Percentiles rank a stretch among this genome's conserved stretches.
These are phyloP conservation scores for Funneliformis mosseae DNA, from an alignment of 192 early-diverging fungal genomes.

Conservation along the genomic window DNA sequence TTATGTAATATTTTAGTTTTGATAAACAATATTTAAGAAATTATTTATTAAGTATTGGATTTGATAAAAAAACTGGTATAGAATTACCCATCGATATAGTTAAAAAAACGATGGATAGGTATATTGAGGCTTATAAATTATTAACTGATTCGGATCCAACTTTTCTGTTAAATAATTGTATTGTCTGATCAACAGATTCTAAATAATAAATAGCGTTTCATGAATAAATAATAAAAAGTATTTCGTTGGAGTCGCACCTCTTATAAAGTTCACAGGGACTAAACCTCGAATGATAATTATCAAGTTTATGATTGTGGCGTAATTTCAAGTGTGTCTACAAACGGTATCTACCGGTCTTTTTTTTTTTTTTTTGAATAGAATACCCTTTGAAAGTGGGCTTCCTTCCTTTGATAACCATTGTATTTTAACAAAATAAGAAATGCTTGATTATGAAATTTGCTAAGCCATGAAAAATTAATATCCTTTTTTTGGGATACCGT, in stretches of 20 bases:
- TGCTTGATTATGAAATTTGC: neutral
- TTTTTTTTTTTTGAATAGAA: neutral
- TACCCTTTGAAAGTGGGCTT: neutral
- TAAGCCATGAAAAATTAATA: neutral
- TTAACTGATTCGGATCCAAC: conserved; percentile 58
- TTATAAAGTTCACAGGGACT: too few species aligned
- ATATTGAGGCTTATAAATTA: conserved; percentile 86
- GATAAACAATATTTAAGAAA: conserved; percentile 98
- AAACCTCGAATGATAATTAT: too few species aligned
- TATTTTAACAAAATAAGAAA: neutral
- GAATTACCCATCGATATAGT: conserved; percentile 83
- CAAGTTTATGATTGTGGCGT: neutral
- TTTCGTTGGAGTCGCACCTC: too few species aligned
- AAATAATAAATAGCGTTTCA: too few species aligned
- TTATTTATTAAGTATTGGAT: conserved; percentile 84
- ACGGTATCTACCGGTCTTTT: neutral
- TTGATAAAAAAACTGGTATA: conserved; percentile 87
- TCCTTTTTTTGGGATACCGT: neutral
- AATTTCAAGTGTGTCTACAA: neutral
- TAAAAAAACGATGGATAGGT: conserved; percentile 86
- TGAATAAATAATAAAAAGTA: too few species aligned
- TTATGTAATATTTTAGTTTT: conserved; percentile 59
- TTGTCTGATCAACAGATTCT: too few species aligned
- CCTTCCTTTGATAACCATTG: neutral
- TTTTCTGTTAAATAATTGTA: conserved; percentile 4